Base-by-base conservation (phyloP, 371 early-diverging fungal genomes). In the Circinella minor region DNA sequence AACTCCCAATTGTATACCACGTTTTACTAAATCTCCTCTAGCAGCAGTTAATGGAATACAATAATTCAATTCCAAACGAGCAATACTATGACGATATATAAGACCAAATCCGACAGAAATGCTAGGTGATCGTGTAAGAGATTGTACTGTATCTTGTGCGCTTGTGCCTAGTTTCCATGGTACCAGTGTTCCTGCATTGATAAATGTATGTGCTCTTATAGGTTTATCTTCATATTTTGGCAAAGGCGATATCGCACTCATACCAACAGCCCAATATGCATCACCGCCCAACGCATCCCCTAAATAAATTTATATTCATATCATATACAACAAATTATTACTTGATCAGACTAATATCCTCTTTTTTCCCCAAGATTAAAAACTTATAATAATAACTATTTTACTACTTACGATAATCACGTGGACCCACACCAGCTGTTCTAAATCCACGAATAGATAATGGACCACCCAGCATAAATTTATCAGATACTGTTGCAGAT, bases 231-330 rank as follows among this genome's bases (percentile, higher is more conserved):
- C 80, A 17, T 91, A 78, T 55, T 80, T 88, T 5, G 97, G 96
- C 68, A 97, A 71, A 8, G 95, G 95, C 0, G 95, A 90, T 67
- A 94, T 89, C 51, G 93, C 81, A 69, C 92, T 92, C 13, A 94
- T 59, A 0, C 97, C 96, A 0, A 85, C 87, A 6, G 93, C 88
- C 79, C 91, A 88, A 74, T 92, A 95, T 59, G 89, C 77, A 60
- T 96, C 91, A 36, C 97, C 98, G 61, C 98, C 98, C 3, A 98
- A 73, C 1, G 90, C 85, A 76, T 98, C 97, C 38, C 76, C 91
- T 92, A 74, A 27, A 27, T 27, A 27, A 27, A 27, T 27, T 27
- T 2, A 27, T 27, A 27, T 27, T 27, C 27, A 27, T 27, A 27
- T 27, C 27, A 27, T 27, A 27, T 27, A 27, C 27, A 27, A 27